These are phyloP conservation scores for Peronosclerospora sorghi DNA, from an alignment of 352 stramenopile genomes.

Conservation along the genomic window DNA sequence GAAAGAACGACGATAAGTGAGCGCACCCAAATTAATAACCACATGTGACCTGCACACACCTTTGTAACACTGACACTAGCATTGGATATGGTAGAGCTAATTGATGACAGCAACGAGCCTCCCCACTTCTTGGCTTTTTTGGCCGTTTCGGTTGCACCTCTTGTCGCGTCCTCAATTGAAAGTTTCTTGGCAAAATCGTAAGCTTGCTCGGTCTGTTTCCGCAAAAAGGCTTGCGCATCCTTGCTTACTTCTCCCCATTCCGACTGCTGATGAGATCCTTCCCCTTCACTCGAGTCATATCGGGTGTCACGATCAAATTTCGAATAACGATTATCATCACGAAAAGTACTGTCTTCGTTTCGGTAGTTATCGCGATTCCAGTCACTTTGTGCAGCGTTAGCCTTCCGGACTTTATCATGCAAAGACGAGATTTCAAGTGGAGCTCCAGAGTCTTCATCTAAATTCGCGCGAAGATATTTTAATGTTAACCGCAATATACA, in stretches of 20 bases:
- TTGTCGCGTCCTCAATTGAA: slow-evolving; percentile 79
- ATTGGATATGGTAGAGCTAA: slow-evolving; percentile 64
- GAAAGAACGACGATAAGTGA: not conserved
- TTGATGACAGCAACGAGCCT: slow-evolving; percentile 64
- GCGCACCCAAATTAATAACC: not conserved
- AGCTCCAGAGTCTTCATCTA: slow-evolving; percentile 25
- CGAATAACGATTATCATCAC: slow-evolving; percentile 9
- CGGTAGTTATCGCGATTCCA: slow-evolving; percentile 20
- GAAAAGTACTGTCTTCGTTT: slow-evolving; percentile 10
- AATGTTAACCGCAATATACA: too few species aligned
- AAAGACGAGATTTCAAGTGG: slow-evolving; percentile 9
- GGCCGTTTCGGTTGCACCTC: slow-evolving; percentile 66
- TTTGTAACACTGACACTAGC: slow-evolving; percentile 43
- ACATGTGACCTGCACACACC: slow-evolving; percentile 13
- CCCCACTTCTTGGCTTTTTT: slow-evolving; percentile 85
- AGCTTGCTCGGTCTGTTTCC: slow-evolving; percentile 76
- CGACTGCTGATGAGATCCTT: slow-evolving; percentile 7
- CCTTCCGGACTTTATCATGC: slow-evolving; percentile 17
- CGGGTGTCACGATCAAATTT: slow-evolving; percentile 16
- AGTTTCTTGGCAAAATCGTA: slow-evolving; percentile 86
- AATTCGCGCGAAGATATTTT: too few species aligned
- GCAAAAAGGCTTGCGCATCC: slow-evolving; percentile 50
- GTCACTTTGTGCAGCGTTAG: slow-evolving; percentile 10
- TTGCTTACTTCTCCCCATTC: slow-evolving; percentile 33
- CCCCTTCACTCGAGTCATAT: slow-evolving; percentile 18